A percentile compares a stretch with the other conserved stretches of the same genome.
These are phyloP conservation scores for Rhodamnia argentea DNA, from an alignment of 345 rosid genomes.

Conservation along the genomic window DNA sequence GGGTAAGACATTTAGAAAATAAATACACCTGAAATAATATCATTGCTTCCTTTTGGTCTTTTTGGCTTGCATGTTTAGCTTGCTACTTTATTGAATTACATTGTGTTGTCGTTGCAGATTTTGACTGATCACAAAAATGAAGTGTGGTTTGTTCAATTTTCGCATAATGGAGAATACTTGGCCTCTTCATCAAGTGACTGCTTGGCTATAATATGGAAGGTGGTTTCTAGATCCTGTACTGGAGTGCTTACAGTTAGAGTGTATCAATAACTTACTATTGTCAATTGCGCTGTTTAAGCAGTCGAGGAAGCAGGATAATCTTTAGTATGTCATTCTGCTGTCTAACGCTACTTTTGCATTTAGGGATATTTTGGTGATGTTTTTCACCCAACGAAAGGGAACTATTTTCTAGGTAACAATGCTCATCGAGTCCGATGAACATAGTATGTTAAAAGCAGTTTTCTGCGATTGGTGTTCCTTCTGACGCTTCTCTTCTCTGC, in stretches of 20 bases:
- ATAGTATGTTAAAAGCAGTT: background rate
- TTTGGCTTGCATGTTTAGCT: background rate
- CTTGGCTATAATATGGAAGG: slow-evolving; percentile 94
- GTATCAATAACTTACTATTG: background rate
- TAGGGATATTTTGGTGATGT: background rate
- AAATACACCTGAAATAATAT: background rate
- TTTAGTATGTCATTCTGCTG: background rate
- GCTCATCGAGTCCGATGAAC: background rate
- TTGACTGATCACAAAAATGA: slow-evolving; percentile 74
- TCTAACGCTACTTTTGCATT: background rate
- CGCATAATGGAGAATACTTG: slow-evolving; percentile 64
- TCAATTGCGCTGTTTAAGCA: background rate
- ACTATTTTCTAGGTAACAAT: background rate
- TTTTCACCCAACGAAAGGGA: background rate
- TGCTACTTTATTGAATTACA: background rate
- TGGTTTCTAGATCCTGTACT: slow-evolving; percentile 5
- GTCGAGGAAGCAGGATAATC: background rate
- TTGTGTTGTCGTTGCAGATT: slow-evolving; percentile 35
- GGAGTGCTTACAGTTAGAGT: background rate
- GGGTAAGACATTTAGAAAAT: background rate
- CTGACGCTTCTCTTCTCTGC: background rate
- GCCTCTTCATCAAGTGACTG: slow-evolving; percentile 93
- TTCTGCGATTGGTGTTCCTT: background rate
- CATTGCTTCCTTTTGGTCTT: background rate
- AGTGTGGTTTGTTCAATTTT: slow-evolving; percentile 94